phyloP scores from a whole-genome alignment of 805 yeast species.

The Danielia oregonensis region DNA sequence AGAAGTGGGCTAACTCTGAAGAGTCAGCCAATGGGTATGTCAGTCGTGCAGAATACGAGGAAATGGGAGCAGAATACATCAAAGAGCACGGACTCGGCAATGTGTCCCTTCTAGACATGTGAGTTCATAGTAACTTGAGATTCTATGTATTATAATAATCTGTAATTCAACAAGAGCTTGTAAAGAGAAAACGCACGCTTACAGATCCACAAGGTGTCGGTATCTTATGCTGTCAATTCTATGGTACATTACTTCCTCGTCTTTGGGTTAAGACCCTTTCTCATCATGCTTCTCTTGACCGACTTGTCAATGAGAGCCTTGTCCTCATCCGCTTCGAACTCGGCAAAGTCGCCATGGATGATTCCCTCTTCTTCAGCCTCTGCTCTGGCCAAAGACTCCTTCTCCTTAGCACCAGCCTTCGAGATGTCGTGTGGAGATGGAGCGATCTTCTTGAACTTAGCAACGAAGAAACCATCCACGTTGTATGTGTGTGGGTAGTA shows the following conservation, averaged over 20 bases:
- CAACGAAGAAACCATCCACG: constrained; percentile 98
- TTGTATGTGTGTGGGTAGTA: constrained; percentile 98
- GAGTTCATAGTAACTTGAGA: too few species aligned
- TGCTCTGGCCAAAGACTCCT: constrained; percentile 74
- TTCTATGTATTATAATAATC: too few species aligned
- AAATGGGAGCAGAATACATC: constrained; percentile 84
- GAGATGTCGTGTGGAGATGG: constrained; percentile 81
- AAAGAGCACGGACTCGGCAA: constrained; percentile 84
- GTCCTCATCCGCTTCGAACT: constrained; percentile 75
- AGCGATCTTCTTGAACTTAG: constrained; percentile 89
- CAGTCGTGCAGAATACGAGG: constrained; percentile 73
- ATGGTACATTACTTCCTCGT: constrained; percentile 19
- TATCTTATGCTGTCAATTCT: constrained; percentile 2
- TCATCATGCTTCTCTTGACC: constrained; percentile 59
- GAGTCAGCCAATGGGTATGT: constrained; percentile 48
- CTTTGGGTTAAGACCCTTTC: constrained; percentile 71
- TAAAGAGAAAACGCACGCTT: not conserved
- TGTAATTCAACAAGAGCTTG: too few species aligned
- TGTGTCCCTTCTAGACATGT: constrained; percentile 26
- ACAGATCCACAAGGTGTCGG: too few species aligned
- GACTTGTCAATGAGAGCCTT: constrained; percentile 65
- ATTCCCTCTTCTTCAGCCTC: constrained; percentile 80
- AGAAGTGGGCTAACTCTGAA: constrained; percentile 59
- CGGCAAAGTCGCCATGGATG: constrained; percentile 82
- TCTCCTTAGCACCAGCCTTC: constrained; percentile 85